Base-by-base conservation (phyloP, 805 yeast genomes). In the Starmerella bombicola region DNA sequence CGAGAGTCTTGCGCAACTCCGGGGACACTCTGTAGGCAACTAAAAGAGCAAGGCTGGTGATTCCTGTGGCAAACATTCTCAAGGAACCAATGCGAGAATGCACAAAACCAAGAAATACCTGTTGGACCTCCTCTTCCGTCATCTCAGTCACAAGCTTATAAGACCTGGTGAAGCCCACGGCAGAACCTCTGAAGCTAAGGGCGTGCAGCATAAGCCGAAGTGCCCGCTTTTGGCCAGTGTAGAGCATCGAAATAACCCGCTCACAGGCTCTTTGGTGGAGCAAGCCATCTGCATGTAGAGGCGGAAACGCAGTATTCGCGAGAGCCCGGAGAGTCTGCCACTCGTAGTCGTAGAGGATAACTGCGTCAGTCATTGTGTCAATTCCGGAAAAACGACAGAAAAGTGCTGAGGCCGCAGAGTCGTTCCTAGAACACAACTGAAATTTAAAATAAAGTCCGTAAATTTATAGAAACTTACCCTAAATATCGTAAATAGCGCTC, bases 101-200 rank as follows among this genome's bases (percentile, higher is more conserved):
- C 26, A 64, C 53, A 74, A 73, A 68, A 4, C 59, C 43, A 4
- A 37, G 41, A 23, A 71, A 46, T 15, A 69, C 42, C 2, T 38
- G 45, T 34, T 55, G 62, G 16, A 64, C 53, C 46, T 69, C 64
- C 7, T 24, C 37, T 1, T 13, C 35, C 15, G 46, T 21, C 59
- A 57, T 54, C 17, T 56, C 57, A 21, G 52, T 40, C 8, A 57
- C 12, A 1, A 54, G 46, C 20, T 31, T 26, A 7, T 42, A 41
- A 16, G 54, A 45, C 10, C 43, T 40, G 6, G 59, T 57, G 18
- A 57, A 35, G 12, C 50, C 36, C 5, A 44, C 18, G 1, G 59
- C 56, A 2, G 53, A 22, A 4, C 47, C 48, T 10, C 56, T 44
- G 39, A 41, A 47, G 21, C 51, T 33, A 31, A 57, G 46, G 10